Evolutionary conservation across 768 basidiomycete genomes (phyloP).

Genomic region (Psilocybe sp.): DNA sequence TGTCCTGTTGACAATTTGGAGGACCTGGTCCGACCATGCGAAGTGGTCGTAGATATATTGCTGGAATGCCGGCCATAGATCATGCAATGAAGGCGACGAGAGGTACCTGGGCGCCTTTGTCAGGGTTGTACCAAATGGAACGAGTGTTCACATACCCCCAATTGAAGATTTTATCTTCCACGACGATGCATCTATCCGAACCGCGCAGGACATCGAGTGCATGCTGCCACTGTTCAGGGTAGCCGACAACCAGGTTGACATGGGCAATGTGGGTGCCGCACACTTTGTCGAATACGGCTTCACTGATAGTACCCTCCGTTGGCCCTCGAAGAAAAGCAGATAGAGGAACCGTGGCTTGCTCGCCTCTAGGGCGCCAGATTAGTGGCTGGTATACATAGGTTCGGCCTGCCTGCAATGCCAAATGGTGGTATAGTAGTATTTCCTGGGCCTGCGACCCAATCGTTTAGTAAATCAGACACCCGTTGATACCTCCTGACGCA

Average conservation of each 20-base stretch:
- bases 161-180: conserved; percentile 42
- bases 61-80: conserved; percentile 39
- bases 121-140: not conserved
- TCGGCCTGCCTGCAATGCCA: conserved; percentile 35
- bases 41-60: conserved; percentile 37
- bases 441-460: conserved; percentile 37
- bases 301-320: conserved; percentile 34
- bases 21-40: conserved; percentile 37
- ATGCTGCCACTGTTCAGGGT: conserved; percentile 34
- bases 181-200: conserved; percentile 37
- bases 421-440: conserved; percentile 43
- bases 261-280: conserved; percentile 38
- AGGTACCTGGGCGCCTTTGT: conserved; percentile 28
- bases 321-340: conserved; percentile 41
- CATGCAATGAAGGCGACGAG: conserved; percentile 34
- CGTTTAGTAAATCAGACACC: not conserved
- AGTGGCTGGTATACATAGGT: conserved; percentile 44
- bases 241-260: conserved; percentile 24
- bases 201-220: conserved; percentile 28
- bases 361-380: conserved; percentile 42
- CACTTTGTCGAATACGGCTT: conserved; percentile 33
- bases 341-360: conserved; percentile 36
- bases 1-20: conserved; percentile 31
- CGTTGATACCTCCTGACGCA: conserved; percentile 6
- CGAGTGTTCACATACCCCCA: conserved; percentile 33